Evolutionary conservation across 768 basidiomycete species (phyloP).

Genomic region (Heimioporus sp.): DNA sequence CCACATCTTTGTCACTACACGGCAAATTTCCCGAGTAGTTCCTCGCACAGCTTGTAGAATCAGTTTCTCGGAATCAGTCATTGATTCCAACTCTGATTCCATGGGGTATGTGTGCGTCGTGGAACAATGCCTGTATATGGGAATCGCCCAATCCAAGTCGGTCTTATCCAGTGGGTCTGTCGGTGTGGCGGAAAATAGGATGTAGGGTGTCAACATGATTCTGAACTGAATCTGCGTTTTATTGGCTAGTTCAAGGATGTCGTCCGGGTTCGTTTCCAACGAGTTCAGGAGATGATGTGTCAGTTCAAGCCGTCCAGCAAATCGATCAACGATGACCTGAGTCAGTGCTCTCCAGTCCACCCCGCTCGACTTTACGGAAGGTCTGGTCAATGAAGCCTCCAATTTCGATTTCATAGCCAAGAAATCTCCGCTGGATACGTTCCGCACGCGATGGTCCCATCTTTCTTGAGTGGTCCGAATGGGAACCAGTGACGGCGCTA

Average conservation of each 20-base stretch:
- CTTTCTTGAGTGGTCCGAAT: constrained; percentile 24
- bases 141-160: constrained; percentile 26
- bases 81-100: background rate
- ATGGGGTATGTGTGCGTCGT: constrained; percentile 23
- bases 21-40: constrained; percentile 45
- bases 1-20: constrained; percentile 46
- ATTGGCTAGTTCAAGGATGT: constrained; percentile 3
- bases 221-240: constrained; percentile 24
- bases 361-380: constrained; percentile 22
- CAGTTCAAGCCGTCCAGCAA: constrained; percentile 29
- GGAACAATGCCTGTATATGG: constrained; percentile 30
- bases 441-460: constrained; percentile 31
- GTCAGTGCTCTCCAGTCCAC: constrained; percentile 34
- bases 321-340: constrained; percentile 31
- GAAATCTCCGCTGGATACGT: constrained; percentile 26
- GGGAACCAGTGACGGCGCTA: constrained; percentile 30
- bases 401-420: constrained; percentile 5
- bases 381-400: constrained; percentile 3
- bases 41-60: constrained; percentile 29
- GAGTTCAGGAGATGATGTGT: constrained; percentile 22
- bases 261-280: background rate
- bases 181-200: constrained; percentile 16
- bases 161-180: background rate
- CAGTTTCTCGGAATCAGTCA: constrained; percentile 30
- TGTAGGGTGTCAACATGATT: constrained; percentile 30